phyloP scores from a whole-genome alignment of 176 grass and related monocot genomes.

The Triticum timopheevii region DNA sequence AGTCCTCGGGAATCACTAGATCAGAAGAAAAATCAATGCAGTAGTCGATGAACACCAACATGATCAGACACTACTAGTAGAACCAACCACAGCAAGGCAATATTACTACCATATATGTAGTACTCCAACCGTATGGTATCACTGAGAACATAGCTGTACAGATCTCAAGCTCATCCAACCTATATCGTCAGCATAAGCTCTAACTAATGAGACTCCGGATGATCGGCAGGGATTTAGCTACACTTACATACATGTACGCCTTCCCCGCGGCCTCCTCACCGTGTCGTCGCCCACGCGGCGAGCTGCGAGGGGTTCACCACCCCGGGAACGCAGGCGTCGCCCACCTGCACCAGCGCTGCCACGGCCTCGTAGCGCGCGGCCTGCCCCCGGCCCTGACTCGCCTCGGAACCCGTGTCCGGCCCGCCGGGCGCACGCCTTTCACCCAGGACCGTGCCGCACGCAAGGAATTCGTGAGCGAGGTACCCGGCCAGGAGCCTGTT shows the following conservation, averaged over 20 bases:
- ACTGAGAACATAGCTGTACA: neutral
- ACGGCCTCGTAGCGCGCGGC: slow-evolving; percentile 36
- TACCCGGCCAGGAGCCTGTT: slow-evolving; percentile 50
- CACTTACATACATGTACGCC: neutral
- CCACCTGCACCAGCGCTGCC: slow-evolving; percentile 32
- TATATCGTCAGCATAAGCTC: neutral
- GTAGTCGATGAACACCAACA: neutral
- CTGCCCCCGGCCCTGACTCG: neutral
- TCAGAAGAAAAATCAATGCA: neutral
- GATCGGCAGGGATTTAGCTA: neutral
- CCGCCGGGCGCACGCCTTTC: neutral
- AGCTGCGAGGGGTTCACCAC: slow-evolving; percentile 61
- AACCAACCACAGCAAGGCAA: neutral
- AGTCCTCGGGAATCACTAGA: neutral
- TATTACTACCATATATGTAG: neutral
- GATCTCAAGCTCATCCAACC: neutral
- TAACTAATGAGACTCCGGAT: neutral
- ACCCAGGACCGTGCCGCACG: slow-evolving; percentile 37
- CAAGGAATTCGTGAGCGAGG: slow-evolving; percentile 63
- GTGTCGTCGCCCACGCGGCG: slow-evolving; percentile 31
- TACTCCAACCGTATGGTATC: neutral
- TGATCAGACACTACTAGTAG: neutral
- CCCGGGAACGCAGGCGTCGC: slow-evolving; percentile 34
- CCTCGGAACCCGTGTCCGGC: neutral
- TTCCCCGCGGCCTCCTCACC: slow-evolving; percentile 2